Conservation (phyloP, 2,329 filamentous ascomycete species). For the Monascus ruber region DNA sequence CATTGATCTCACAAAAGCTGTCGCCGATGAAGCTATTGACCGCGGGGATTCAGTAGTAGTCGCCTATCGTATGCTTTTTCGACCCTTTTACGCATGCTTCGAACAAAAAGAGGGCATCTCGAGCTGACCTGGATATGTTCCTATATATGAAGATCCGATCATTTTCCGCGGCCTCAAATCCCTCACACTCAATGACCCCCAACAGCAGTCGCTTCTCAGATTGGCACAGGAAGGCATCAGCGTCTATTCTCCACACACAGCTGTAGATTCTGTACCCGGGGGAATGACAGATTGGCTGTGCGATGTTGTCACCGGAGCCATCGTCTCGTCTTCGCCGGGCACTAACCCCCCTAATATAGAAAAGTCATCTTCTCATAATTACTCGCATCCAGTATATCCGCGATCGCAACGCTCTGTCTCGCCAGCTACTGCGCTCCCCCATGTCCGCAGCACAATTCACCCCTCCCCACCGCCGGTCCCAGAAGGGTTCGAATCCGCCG, state of each 20-base stretch:
- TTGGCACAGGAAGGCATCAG: conserved; percentile 80
- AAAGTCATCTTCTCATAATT: conserved; percentile 17
- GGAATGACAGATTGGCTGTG: conserved; percentile 93
- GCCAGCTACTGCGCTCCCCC: conserved; percentile 30
- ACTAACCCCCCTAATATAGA: conserved; percentile 3
- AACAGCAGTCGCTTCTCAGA: conserved; percentile 73
- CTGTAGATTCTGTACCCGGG: conserved; percentile 72
- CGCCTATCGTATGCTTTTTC: conserved; percentile 62
- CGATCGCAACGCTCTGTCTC: conserved; percentile 14
- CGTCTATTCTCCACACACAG: conserved; percentile 92
- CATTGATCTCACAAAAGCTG: conserved; percentile 79
- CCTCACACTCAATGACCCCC: conserved; percentile 69
- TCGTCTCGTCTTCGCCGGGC: conserved; percentile 5
- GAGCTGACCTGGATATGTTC: not conserved
- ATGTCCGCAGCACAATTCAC: conserved; percentile 44
- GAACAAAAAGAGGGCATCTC: not conserved
- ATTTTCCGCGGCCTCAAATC: conserved; percentile 91
- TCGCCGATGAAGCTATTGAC: conserved; percentile 79
- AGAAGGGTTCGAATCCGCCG: conserved; percentile 39
- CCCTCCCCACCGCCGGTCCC: conserved; percentile 30
- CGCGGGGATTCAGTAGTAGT: conserved; percentile 68
- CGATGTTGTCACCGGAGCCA: conserved; percentile 58
- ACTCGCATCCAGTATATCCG: conserved; percentile 32
- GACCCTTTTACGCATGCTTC: not conserved
- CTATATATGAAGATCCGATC: conserved; percentile 60